Evolutionary conservation across 305 asterid genomes (phyloP), one percentile per base, ranked within the genome.

Genomic region (Plantago rigida): DNA sequence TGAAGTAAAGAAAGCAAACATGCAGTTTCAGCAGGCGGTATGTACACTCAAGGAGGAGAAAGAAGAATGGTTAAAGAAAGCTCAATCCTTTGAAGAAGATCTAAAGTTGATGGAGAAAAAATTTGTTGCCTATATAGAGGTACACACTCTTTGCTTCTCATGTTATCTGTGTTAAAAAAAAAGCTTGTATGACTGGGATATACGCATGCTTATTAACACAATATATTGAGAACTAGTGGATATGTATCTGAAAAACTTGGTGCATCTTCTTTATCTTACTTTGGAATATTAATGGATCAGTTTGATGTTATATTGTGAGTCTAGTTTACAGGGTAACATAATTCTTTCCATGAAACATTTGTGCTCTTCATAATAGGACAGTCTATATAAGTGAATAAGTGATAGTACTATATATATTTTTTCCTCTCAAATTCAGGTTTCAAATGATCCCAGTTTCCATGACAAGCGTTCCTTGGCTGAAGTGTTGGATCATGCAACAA

Each of bases 1-100:
- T 13, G 86, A 79, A 71, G 58, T 68, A 19, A 80, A 72, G 81
- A 80, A 60, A 71, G 78, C 64, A 50, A 86, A 82, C 36, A 13
- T 59, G 76, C 78, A 72, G 66, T 71, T 75, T 67, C 83, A 77
- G 76, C 79, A 71, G 73, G 79, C 78, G 73, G 66, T 83, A 69
- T 67, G 71, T 64, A 65, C 62, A 47, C 87, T 87, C 13, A 90
- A 87, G 73, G 79, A 80, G 81, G 92, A 85, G 71, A 85, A 74
- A 65, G 71, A 65, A 8, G 83, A 81, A 31, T 73, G 69, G 75
- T 69, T 69, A 56, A 77, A 68, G 81, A 82, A 75, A 81, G 79
- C 71, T 63, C 79, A 62, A 66, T 78, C 73, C 22, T 87, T 86
- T 45, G 87, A 81, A 81, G 81, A 62, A 47, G 69, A 83, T 22